These are phyloP conservation scores for Digitaria exilis DNA, from an alignment of 202 grass and related monocot genomes.

Conservation along the genomic window DNA sequence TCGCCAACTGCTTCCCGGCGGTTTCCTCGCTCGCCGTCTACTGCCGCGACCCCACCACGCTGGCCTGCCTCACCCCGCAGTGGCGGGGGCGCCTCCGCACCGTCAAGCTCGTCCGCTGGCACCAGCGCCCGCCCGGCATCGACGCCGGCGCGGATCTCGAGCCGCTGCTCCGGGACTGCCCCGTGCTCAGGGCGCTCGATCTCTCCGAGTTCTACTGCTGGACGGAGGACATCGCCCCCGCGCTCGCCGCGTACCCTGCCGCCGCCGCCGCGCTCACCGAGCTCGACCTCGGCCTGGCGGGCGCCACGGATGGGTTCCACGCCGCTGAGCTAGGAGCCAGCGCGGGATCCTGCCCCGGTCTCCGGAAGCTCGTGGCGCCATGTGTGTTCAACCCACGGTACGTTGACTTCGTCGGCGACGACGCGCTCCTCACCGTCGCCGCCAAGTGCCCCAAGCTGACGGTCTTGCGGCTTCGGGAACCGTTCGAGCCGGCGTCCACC, in stretches of 20 bases:
- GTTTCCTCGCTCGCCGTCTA: conserved; percentile 69
- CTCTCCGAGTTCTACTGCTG: conserved; percentile 98
- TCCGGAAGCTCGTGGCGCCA: conserved; percentile 61
- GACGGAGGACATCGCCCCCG: conserved; percentile 78
- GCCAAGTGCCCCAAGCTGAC: conserved; percentile 56
- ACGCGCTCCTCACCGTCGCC: conserved; percentile 57
- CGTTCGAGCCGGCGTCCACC: conserved; percentile 41
- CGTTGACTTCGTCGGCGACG: conserved; percentile 69
- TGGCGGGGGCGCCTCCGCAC: conserved; percentile 50
- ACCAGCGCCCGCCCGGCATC: conserved; percentile 64
- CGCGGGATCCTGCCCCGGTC: conserved; percentile 61
- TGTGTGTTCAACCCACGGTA: conserved; percentile 85
- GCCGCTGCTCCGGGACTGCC: conserved; percentile 59
- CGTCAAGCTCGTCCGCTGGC: conserved; percentile 92
- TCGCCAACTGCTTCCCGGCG: conserved; percentile 49
- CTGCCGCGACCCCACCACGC: conserved; percentile 80
- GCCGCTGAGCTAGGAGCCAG: conserved; percentile 62
- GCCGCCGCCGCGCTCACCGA: conserved; percentile 54
- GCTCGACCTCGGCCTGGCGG: conserved; percentile 80
- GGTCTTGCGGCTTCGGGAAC: conserved; percentile 72
- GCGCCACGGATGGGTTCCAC: conserved; percentile 79
- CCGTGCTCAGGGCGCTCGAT: conserved; percentile 57
- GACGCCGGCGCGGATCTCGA: conserved; percentile 69
- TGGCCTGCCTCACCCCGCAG: conserved; percentile 53
- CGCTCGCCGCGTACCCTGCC: conserved; percentile 46